Base-by-base conservation (phyloP, 805 yeast species). In the Kurtzmaniella fragi region DNA sequence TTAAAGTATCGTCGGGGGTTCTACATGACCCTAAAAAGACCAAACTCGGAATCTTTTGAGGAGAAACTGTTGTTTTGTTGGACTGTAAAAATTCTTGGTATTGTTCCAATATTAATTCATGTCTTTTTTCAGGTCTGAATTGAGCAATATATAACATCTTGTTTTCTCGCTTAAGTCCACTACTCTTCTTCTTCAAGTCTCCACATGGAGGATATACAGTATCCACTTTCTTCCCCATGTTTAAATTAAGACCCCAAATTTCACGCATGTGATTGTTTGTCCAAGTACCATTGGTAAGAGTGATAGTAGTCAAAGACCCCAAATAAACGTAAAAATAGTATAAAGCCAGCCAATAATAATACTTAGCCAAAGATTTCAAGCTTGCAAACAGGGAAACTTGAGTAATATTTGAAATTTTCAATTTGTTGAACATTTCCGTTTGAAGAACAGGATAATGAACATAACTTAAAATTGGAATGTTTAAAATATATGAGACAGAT, bases 401-500 rank as follows among this genome's bases (percentile, higher is more conserved):
- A 42, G 50, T 35, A 37, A 35, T 57, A 39, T 3, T 42, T 50
- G 31, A 54, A 42, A 54, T 57, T 37, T 62, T 63, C 45, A 84
- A 61, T 48, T 83, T 82, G 36, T 64, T 65, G 46, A 89, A 64
- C 99, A 93, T 93, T 49, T 91, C 98, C 20, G 67, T 62, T 32
- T 95, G 95, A 27, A 93, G 80, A 13, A 90, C 77, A 1, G 99
- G 99, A 64, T 85, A 93, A 62, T 93, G 99, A n/a, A 88, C 86
- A 54, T 93, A 93, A 1, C 96, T 78, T 17, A 84, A 63, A 20
- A 93, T 74, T 0, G 99, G 99, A 23, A 88, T 65, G 43, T 73
- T 71, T 28, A 85, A 68, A 34, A 78, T 61, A 46, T 66, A 54
- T 16, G 72, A 58, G 0, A 85, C 78, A 16, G 83, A 54, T 2